Conservation (phyloP, 2,329 filamentous ascomycete genomes). For the Metarhizium album region DNA sequence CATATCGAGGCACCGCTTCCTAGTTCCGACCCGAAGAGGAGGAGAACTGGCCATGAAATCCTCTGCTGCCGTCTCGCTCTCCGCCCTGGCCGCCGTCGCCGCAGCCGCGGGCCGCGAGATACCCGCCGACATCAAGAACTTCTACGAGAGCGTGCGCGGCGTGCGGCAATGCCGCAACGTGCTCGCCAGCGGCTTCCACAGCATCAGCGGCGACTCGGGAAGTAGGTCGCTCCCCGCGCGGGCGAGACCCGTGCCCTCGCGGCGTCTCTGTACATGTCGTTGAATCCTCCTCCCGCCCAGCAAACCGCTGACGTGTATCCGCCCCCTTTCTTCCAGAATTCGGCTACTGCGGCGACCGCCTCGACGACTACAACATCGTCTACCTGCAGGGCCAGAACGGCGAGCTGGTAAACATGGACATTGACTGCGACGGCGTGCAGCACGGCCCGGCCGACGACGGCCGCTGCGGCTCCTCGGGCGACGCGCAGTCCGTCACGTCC, state of each 20-base stretch:
- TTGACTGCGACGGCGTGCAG: constrained; percentile 46
- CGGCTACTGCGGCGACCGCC: constrained; percentile 37
- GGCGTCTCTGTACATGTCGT: too few relatives aligned
- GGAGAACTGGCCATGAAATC: background rate
- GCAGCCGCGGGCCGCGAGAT: constrained; percentile 21
- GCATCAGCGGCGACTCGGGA: constrained; percentile 23
- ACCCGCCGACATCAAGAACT: constrained; percentile 28
- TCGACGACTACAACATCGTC: constrained; percentile 29
- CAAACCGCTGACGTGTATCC: too few relatives aligned
- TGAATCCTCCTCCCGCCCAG: too few relatives aligned
- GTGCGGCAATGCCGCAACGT: constrained; percentile 26
- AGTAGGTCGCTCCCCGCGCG: constrained; percentile 14
- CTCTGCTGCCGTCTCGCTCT: constrained; percentile 11
- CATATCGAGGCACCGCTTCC: too few relatives aligned
- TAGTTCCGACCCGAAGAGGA: too few relatives aligned
- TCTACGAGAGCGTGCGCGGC: constrained; percentile 29
- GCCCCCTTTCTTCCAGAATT: too few relatives aligned
- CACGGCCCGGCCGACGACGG: constrained; percentile 29
- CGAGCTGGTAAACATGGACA: constrained; percentile 42
- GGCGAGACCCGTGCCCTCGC: too few relatives aligned
- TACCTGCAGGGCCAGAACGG: constrained; percentile 34
- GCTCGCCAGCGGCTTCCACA: constrained; percentile 30
- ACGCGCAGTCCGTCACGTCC: constrained; percentile 35
- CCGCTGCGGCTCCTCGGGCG: constrained; percentile 31
- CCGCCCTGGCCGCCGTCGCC: constrained; percentile 12